Evolutionary conservation across 2,329 filamentous ascomycete genomes (phyloP).

Genomic region (Thermoascus crustaceus): DNA sequence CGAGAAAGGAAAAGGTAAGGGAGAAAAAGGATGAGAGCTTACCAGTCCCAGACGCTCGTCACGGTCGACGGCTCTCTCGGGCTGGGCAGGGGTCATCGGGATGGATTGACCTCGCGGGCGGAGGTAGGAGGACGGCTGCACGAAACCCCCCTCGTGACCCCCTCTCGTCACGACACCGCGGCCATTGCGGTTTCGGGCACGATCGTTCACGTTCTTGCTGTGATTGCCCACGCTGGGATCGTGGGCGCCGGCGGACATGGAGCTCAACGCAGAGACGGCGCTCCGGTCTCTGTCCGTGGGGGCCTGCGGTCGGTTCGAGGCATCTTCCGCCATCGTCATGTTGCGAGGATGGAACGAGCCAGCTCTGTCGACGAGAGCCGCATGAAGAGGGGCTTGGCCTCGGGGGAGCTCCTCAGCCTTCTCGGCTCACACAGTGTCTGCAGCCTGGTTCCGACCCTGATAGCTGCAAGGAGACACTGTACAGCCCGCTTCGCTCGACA

Average conservation of each 20-base stretch:
- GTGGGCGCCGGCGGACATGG: conserved; percentile 10
- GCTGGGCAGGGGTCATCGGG: conserved; percentile 33
- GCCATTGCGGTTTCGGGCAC: conserved; percentile 6
- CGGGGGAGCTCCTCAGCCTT: conserved; percentile 4
- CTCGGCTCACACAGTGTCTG: not conserved
- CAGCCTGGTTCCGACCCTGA: too few species aligned
- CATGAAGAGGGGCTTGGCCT: conserved; percentile 8
- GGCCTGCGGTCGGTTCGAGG: conserved; percentile 9
- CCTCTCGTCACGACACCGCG: conserved; percentile 9
- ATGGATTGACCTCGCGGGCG: conserved; percentile 31
- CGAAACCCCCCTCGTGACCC: conserved; percentile 39
- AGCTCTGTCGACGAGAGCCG: conserved; percentile 9
- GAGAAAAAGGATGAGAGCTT: conserved; percentile 20
- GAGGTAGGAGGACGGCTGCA: conserved; percentile 43
- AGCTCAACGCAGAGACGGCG: conserved; percentile 3
- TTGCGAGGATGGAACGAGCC: conserved; percentile 9
- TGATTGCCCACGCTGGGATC: not conserved
- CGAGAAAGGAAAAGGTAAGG: conserved; percentile 4
- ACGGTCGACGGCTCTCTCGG: conserved; percentile 40
- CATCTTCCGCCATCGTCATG: conserved; percentile 20
- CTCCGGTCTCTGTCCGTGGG: conserved; percentile 18
- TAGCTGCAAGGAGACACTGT: too few species aligned
- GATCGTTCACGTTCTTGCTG: conserved; percentile 4
- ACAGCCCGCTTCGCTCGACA: too few species aligned
- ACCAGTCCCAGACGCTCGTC: conserved; percentile 45